Base-by-base conservation (phyloP, 2,329 filamentous ascomycete genomes). In the Metarhizium rileyi region DNA sequence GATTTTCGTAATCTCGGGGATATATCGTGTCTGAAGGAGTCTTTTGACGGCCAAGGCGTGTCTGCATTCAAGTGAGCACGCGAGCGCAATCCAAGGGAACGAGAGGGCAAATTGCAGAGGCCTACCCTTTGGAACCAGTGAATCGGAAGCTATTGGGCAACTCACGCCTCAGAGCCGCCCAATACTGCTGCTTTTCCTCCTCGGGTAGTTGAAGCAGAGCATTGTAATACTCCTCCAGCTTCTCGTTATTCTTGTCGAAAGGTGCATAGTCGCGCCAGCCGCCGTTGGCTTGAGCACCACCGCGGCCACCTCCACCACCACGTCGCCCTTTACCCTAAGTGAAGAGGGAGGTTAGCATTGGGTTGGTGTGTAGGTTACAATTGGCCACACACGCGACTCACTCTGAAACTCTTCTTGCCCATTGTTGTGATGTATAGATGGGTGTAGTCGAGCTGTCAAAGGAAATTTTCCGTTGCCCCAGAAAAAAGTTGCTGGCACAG, bases 141-240 rank as follows among this genome's bases (percentile, higher is more conserved):
- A 98, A 98, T 53, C 93, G 83, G 74, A 97, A 98, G 69, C 90
- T 96, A 72, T 96, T 97, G 50, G 93, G 93, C 46, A 98, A 74
- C 64, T 97, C 90, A 55, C 84, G 81, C 61, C 83, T 81, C 65
- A 97, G 73, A 1, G 86, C 81, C 35, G 79, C 77, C 93, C 93
- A 98, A 69, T 96, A 97, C 9, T 79, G 76, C 50, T 81, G 74
- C 61, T 80, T 82, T 70, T 97, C 91, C 43, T 84, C 81, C 46
- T 90, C 86, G 1, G 86, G 77, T 7, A 97, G 72, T 52, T 90
- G 79, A 5, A 87, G 76, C 27, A 90, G 75, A 54, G 77, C 74
- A 64, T 94, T 84, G 74, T 98, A 98, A 72, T 86, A 97, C 55
- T 76, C 74, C 70, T 97, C 86, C 56, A 95, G 85, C 60, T 84